Base-by-base conservation (phyloP, 352 stramenopile species). In the Phytophthora boehmeriae region DNA sequence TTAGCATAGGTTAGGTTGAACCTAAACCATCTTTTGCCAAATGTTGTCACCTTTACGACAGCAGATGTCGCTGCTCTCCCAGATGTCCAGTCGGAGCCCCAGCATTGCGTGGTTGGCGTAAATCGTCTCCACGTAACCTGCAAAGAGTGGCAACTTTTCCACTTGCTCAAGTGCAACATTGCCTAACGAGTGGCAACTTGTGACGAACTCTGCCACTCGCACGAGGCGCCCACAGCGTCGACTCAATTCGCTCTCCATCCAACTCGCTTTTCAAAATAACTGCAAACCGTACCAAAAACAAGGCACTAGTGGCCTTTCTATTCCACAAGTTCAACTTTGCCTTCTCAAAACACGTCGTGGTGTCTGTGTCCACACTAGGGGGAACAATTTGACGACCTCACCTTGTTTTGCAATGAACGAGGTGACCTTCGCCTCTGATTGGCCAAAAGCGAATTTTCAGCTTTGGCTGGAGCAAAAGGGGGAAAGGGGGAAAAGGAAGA, bases 31-130 rank as follows among this genome's bases (percentile, higher is more conserved):
- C n/a, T n/a, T 5, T 43, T n/a, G 22, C 5, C n/a, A 27, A 36
- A 51, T 51, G 23, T 59, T 30, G 38, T 27, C 52, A 76, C 71
- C 62, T 56, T 63, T 46, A 27, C 57, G 54, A 28, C 44, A 60
- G 17, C 57, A 63, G 16, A 4, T 43, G 44, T 44, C 49, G 27
- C 34, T 39, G 43, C 35, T 62, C 28, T 39, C 48, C 63, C 71
- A 76, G 34, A 79, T 66, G 28, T 63, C 54, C 28, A 74, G 45
- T 41, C 63, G 66, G 25, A 52, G 41, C 36, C 49, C 59, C 35
- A 79, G 46, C 62, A 63, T 74, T 1, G 41, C 62, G n/a, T 42
- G 51, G 36, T 54, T 48, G 48, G 57, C 71, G 52, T 66, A 75
- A 38, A 66, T 35, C 46, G 49, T 42, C 54, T 79, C 71, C 20